Base-by-base conservation (phyloP, 441 rosid genomes). In the Gossypium laxum region DNA sequence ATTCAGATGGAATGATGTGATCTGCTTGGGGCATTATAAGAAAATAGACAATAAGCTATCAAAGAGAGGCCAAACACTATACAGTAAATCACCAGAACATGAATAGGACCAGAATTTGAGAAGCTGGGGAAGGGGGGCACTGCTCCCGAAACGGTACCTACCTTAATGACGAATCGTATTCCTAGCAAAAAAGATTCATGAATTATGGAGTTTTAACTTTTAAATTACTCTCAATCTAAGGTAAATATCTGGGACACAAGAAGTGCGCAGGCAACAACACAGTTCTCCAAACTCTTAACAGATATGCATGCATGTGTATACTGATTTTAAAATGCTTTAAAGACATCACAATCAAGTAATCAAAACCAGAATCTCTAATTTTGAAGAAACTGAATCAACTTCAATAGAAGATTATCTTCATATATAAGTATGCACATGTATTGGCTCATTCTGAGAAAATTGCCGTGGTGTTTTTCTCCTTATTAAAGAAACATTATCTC, bases 401-500 rank as follows among this genome's bases (percentile, higher is more conserved):
- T 70, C 43, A 38, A 22, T 57, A 7, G n/a, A 34, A 41, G 18
- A 71, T 43, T 57, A 34, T 55, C 15, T 55, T 34, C 41, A 34
- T 6, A 55, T 57, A 24, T 22, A 43, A 1, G 57, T 14, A 58
- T 58, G 73, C 43, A 24, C 57, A 26, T 78, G 69, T 71, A 76
- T 26, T 70, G 71, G 14, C 14, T 62, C 52, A 68, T 70, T 71
- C 74, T 76, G 50, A 26, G 14, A 62, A 67, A 71, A 70, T 61
- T 56, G 66, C 47, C 48, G 67, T 10, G 67, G 38, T 57, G 12
- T 57, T 56, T 67, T 74, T 75, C 56, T 72, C 61, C 64, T 43
- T 62, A 24, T 41, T 67, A 67, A 70, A 55, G 70, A 70, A 72
- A 55, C 66, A 62, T 75, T 57, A 64, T 78, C 65, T 70, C 79